A percentile compares a stretch with the other conserved stretches of the same genome.
These are phyloP conservation scores for Cicer bijugum DNA, from an alignment of 306 rosid genomes.

Conservation along the genomic window DNA sequence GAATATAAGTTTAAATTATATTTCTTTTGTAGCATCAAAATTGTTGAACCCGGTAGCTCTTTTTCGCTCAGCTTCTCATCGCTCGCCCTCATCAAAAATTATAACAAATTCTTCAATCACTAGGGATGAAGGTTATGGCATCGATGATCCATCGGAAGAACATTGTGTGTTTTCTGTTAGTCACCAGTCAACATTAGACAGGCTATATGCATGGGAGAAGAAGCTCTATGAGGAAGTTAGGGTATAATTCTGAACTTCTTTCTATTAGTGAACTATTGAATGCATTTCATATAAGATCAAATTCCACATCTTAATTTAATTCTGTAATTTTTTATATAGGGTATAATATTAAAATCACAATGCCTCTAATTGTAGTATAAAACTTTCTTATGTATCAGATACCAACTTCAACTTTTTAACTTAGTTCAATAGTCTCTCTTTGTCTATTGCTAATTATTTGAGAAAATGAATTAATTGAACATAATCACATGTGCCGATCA, in stretches of 20 bases:
- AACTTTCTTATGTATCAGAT: not conserved
- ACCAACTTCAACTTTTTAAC: slow-evolving; percentile 13
- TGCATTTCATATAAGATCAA: not conserved
- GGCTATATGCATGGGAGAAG: slow-evolving; percentile 93
- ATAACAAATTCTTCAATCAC: slow-evolving; percentile 52
- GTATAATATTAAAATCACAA: slow-evolving; percentile 47
- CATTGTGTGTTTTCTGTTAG: slow-evolving; percentile 58
- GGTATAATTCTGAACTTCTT: slow-evolving; percentile 54
- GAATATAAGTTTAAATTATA: slow-evolving; percentile 23
- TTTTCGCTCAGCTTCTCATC: slow-evolving; percentile 80
- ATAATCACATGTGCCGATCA: too few species aligned
- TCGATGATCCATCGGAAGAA: slow-evolving; percentile 62
- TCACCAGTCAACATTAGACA: slow-evolving; percentile 87
- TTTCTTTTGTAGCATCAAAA: slow-evolving; percentile 68
- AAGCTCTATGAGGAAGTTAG: slow-evolving; percentile 87
- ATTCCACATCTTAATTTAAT: too few species aligned
- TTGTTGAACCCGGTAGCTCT: slow-evolving; percentile 91
- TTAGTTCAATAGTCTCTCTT: slow-evolving; percentile 14
- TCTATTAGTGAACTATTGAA: not conserved
- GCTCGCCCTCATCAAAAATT: slow-evolving; percentile 70
- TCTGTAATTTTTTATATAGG: slow-evolving; percentile 29
- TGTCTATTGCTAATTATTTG: not conserved
- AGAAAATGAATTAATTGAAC: too few species aligned
- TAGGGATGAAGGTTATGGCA: slow-evolving; percentile 57
- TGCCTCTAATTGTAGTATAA: slow-evolving; percentile 25